Percentiles rank a stretch among this genome's conserved stretches.
These are phyloP conservation scores for Uncinocarpus reesii DNA, from an alignment of 2,329 filamentous ascomycete species.

Conservation along the genomic window DNA sequence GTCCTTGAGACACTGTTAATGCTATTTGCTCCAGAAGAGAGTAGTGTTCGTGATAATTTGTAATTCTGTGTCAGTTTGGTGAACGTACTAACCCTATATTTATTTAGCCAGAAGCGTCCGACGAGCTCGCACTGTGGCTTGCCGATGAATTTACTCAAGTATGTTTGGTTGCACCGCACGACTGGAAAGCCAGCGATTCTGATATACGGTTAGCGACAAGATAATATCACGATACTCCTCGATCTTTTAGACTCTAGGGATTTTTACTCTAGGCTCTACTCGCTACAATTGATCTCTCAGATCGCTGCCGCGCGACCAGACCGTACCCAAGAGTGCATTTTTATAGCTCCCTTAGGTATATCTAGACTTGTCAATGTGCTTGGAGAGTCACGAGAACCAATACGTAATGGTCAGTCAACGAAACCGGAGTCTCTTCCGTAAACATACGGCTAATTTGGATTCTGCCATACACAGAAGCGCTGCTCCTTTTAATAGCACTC, in stretches of 20 bases:
- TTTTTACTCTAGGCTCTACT: slow-evolving; percentile 85
- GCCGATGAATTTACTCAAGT: slow-evolving; percentile 96
- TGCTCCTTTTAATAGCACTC: slow-evolving; percentile 77
- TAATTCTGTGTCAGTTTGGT: background rate
- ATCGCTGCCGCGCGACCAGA: slow-evolving; percentile 79
- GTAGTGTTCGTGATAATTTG: slow-evolving; percentile 41
- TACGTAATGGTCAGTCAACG: slow-evolving; percentile 55
- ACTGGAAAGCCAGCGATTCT: slow-evolving; percentile 27
- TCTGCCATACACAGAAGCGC: slow-evolving; percentile 47
- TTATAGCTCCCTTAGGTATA: slow-evolving; percentile 78
- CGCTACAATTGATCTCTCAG: slow-evolving; percentile 75
- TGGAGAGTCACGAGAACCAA: slow-evolving; percentile 74
- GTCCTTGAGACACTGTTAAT: slow-evolving; percentile 90
- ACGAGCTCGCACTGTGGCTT: slow-evolving; percentile 91
- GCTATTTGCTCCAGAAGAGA: slow-evolving; percentile 65
- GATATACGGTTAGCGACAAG: slow-evolving; percentile 59
- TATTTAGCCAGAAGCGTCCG: slow-evolving; percentile 74
- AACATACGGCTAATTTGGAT: slow-evolving; percentile 15
- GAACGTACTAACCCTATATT: slow-evolving; percentile 15
- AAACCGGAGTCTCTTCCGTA: background rate
- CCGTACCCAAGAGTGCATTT: slow-evolving; percentile 86
- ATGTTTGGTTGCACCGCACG: slow-evolving; percentile 22
- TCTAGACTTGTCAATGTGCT: slow-evolving; percentile 73
- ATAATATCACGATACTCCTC: slow-evolving; percentile 85
- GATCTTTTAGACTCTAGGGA: slow-evolving; percentile 79